phyloP scores from a whole-genome alignment of 768 basidiomycete species.

The Postia placenta region DNA sequence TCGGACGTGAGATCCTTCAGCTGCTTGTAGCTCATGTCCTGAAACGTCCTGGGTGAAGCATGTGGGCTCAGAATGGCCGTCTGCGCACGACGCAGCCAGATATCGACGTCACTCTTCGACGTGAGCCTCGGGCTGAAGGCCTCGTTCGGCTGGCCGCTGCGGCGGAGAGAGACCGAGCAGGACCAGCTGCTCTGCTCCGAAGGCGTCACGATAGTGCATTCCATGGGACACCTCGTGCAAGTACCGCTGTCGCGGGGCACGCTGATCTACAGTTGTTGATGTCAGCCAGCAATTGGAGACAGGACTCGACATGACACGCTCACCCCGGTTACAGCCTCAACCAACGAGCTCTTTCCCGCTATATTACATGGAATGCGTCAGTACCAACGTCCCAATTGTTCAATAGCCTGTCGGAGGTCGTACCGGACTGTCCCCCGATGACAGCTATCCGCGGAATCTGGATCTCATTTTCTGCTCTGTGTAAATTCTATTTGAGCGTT shows the following conservation, averaged over 20 bases:
- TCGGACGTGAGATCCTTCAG: slow-evolving; percentile 20
- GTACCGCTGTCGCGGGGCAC: slow-evolving; percentile 60
- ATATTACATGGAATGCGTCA: slow-evolving; percentile 2
- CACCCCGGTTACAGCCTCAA: slow-evolving; percentile 53
- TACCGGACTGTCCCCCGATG: slow-evolving; percentile 53
- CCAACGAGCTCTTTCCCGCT: slow-evolving; percentile 58
- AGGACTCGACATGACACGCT: too few relatives aligned
- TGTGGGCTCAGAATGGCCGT: slow-evolving; percentile 35
- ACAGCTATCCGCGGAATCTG: slow-evolving; percentile 49
- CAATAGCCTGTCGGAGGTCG: slow-evolving; percentile 13
- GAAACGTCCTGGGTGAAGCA: slow-evolving; percentile 14
- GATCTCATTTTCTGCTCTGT: slow-evolving; percentile 32
- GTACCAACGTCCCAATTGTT: too few relatives aligned
- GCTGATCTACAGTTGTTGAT: slow-evolving; percentile 35
- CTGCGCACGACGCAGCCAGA: slow-evolving; percentile 40
- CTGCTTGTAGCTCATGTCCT: slow-evolving; percentile 19
- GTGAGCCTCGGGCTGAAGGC: slow-evolving; percentile 28
- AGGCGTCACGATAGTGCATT: slow-evolving; percentile 4
- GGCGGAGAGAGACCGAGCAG: slow-evolving; percentile 20
- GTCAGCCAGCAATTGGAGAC: background rate
- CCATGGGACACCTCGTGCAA: slow-evolving; percentile 41
- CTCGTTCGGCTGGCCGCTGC: slow-evolving; percentile 9
- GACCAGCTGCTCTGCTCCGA: slow-evolving; percentile 19
- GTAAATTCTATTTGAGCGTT: too few relatives aligned
- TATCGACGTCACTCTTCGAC: slow-evolving; percentile 29